phyloP scores from a whole-genome alignment of 2,329 filamentous ascomycete genomes.

The Aspergillus fischeri region DNA sequence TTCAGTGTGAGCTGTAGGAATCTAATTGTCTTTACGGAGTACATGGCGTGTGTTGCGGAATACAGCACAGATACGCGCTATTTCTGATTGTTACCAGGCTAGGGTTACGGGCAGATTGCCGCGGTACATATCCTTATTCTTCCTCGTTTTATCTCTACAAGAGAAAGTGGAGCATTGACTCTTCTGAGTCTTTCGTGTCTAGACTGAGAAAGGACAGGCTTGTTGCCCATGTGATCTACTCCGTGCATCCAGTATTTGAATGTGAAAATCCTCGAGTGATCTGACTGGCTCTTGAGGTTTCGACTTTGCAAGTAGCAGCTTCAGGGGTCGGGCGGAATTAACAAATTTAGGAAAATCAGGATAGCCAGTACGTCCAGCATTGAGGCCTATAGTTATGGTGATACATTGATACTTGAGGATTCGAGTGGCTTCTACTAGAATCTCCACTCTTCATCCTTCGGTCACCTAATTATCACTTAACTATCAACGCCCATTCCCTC shows the following conservation, averaged over 20 bases:
- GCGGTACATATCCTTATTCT: not conserved
- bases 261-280: not conserved
- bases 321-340: not conserved
- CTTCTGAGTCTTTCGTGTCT: not conserved
- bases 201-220: not conserved
- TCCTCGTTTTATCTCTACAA: not conserved
- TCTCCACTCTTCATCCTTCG: not conserved
- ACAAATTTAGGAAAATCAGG: not conserved
- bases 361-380: not conserved
- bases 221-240: no score
- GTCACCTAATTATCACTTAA: not conserved
- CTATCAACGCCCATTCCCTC: not conserved
- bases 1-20: no score
- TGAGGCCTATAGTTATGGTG: no score
- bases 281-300: not conserved
- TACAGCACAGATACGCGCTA: not conserved
- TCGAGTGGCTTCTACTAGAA: not conserved
- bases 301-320: no score
- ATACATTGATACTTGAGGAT: no score
- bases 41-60: not conserved
- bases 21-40: not conserved
- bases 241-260: no score
- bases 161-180: not conserved
- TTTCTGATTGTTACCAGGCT: not conserved
- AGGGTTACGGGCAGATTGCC: not conserved